Percentiles rank a stretch among this genome's conserved stretches.
Conservation (phyloP, 306 rosid species). For the Lathyrus aphaca region DNA sequence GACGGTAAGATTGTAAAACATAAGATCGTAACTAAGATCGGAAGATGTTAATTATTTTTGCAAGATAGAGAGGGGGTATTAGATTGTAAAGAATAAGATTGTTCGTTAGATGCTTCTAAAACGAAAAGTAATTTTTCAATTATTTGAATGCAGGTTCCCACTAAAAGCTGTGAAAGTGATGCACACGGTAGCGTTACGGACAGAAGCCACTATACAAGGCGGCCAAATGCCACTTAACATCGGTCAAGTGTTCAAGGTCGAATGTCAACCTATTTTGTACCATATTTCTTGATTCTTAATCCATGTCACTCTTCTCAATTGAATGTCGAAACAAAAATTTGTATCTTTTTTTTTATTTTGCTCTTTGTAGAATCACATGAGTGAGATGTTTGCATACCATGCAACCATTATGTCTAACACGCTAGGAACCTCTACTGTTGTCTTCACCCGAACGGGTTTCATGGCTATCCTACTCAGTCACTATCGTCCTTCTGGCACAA, state of each 20-base stretch:
- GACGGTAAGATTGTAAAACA: no score
- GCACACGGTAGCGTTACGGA: constrained; percentile 96
- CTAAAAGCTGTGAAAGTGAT: constrained; percentile 93
- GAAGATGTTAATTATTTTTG: no score
- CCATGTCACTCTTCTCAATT: not conserved
- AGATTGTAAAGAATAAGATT: no score
- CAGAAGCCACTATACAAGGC: constrained; percentile 81
- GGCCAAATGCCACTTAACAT: constrained; percentile 83
- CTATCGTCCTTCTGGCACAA: constrained; percentile 88
- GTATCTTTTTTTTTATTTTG: constrained; percentile 23
- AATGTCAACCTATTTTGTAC: constrained; percentile 2
- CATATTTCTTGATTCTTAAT: not conserved
- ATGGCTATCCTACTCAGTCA: constrained; percentile 91
- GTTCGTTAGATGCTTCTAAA: no score
- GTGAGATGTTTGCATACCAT: constrained; percentile 99
- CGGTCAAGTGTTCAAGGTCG: constrained; percentile 94
- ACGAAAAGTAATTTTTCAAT: no score
- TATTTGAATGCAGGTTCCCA: constrained; percentile 63
- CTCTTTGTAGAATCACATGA: constrained; percentile 82
- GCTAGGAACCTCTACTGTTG: constrained; percentile 94
- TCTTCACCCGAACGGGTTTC: constrained; percentile 91
- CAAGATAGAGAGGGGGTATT: no score
- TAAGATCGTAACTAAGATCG: no score
- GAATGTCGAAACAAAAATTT: constrained; percentile 19
- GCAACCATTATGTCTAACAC: constrained; percentile 99